Percentiles rank a stretch among this genome's conserved stretches.
Conservation (phyloP, 805 yeast species). For the Saitoella complicata region DNA sequence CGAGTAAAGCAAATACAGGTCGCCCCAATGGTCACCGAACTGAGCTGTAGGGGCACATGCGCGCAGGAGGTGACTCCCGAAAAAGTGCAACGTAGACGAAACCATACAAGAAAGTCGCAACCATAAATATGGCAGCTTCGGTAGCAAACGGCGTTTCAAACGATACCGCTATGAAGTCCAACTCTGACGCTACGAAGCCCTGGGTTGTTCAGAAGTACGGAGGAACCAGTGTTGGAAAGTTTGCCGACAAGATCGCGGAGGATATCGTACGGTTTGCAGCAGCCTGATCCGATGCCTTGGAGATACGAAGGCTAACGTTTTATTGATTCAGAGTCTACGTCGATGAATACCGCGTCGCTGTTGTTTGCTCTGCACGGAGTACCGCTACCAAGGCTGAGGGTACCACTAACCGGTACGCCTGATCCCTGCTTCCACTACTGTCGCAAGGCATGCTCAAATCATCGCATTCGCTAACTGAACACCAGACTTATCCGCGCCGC, state of each 20-base stretch:
- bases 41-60: too few species aligned
- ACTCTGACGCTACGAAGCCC: constrained; percentile 9
- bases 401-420: constrained; percentile 50
- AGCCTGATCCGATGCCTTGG: neutral
- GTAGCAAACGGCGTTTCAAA: too few species aligned
- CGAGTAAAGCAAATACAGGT: too few species aligned
- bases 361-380: constrained; percentile 91
- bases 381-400: constrained; percentile 86
- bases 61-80: too few species aligned
- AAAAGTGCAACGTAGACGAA: too few species aligned
- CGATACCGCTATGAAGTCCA: too few species aligned
- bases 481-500: constrained; percentile 60
- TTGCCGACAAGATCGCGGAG: constrained; percentile 69
- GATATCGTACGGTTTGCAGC: constrained; percentile 40
- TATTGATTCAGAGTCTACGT: constrained; percentile 33
- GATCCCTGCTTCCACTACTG: neutral
- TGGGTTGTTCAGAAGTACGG: constrained; percentile 92
- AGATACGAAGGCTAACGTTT: neutral
- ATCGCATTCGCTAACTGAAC: neutral
- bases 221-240: constrained; percentile 93
- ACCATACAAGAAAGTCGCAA: too few species aligned
- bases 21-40: too few species aligned
- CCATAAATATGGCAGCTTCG: too few species aligned
- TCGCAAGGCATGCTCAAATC: neutral
- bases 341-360: constrained; percentile 51